Evolutionary conservation across 169 alveolate species (phyloP), one percentile per base, ranked within the genome.

Genomic region (Toxoplasma gondii): DNA sequence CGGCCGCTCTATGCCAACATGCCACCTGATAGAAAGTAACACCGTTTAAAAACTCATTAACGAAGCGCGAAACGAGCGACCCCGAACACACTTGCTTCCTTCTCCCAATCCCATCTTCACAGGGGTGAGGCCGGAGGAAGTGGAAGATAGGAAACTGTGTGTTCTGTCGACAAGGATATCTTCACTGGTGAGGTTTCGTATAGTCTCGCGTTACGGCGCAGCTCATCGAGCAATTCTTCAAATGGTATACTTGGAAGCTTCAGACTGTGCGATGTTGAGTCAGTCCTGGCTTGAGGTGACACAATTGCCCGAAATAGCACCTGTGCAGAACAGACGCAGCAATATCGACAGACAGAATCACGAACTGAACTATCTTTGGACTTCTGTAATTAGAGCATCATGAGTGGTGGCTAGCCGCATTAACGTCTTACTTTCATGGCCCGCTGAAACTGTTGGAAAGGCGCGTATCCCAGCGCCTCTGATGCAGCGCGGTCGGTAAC

Each of bases 401-500:
- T 10, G 5, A 29, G 45, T 78, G 39, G 9, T 4, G 22, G 9
- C 44, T 78, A n/a, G n/a, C 22, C 45, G 45, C 1, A n/a, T 4
- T 12, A 16, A n/a, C 43, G 45, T n/a, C 86, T 78, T 78, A 78
- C 86, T n/a, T 78, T 78, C 86, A 78, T 78, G 22, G 86, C 86
- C 45, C 86, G 74, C 7, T 27, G n/a, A 16, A 22, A 27, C 74
- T 1, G n/a, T 64, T 64, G 74, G n/a, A 27, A 16, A 16, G 74
- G 74, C 22, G 34, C n/a, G 74, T 4, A 22, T 19, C 74, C 7
- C n/a, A 64, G 29, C 29, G 24, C 22, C n/a, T 16, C n/a, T 19
- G 74, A 64, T 64, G 4, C 74, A 27, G 24, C 74, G 31, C n/a
- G 34, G 7, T 64, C 74, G 34, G 1, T 27, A 16, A 1, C n/a